These are phyloP conservation scores for Lachnellula occidentalis DNA, from an alignment of 2,329 filamentous ascomycete species.

Conservation along the genomic window DNA sequence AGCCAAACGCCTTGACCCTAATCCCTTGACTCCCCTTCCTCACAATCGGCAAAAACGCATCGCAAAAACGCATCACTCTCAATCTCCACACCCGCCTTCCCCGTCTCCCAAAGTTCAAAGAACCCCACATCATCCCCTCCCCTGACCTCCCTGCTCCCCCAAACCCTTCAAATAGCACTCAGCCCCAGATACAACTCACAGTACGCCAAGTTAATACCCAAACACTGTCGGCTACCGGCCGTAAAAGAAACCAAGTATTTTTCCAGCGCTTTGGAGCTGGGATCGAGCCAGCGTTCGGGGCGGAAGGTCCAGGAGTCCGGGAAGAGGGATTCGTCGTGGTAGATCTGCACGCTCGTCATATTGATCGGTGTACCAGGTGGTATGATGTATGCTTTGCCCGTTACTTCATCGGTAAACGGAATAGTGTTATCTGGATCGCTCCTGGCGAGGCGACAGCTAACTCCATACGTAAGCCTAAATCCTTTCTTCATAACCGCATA, in stretches of 20 bases:
- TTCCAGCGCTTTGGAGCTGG: constrained; percentile 25
- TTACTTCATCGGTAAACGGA: not conserved
- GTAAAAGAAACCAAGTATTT: constrained; percentile 31
- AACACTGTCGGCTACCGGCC: not conserved
- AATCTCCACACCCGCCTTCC: constrained; percentile 18
- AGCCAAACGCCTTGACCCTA: constrained; percentile 2
- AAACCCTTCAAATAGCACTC: constrained; percentile 10
- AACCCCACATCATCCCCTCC: constrained; percentile 17
- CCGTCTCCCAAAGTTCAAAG: constrained; percentile 28
- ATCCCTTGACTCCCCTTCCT: constrained; percentile 9
- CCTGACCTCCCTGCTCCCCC: constrained; percentile 13
- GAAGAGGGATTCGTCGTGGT: constrained; percentile 31
- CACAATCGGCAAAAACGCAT: constrained; percentile 11
- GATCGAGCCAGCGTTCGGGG: constrained; percentile 37
- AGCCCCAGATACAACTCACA: constrained; percentile 11
- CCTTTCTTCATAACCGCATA: constrained; percentile 29
- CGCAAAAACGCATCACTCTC: constrained; percentile 13
- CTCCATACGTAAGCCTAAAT: constrained; percentile 27
- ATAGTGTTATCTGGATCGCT: constrained; percentile 21
- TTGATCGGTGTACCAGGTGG: constrained; percentile 32
- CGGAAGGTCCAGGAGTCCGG: constrained; percentile 18
- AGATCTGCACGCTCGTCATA: constrained; percentile 29
- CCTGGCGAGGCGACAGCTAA: constrained; percentile 26
- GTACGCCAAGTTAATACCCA: constrained; percentile 1
- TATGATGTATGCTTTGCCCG: constrained; percentile 5